A percentile compares a stretch with the other conserved stretches of the same genome.
These are phyloP conservation scores for Russula dissimulans DNA, from an alignment of 768 basidiomycete species.

Conservation along the genomic window DNA sequence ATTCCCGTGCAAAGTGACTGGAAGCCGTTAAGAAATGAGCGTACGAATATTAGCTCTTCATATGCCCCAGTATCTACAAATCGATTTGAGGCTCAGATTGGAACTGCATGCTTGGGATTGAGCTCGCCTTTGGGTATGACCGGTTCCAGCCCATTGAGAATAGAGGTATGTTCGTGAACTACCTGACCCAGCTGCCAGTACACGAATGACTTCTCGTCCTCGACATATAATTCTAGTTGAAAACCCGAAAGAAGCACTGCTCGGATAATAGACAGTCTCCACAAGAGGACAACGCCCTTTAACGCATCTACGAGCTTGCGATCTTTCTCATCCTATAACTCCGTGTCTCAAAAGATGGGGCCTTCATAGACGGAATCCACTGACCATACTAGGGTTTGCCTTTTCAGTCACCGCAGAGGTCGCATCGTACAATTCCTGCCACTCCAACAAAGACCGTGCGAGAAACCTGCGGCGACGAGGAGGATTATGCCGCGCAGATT, in stretches of 20 bases:
- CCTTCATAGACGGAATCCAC: neutral
- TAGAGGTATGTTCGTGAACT: slow-evolving; percentile 45
- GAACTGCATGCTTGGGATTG: neutral
- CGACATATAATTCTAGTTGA: slow-evolving; percentile 62
- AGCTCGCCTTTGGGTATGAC: slow-evolving; percentile 34
- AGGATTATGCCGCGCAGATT: slow-evolving; percentile 59
- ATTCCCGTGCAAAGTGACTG: slow-evolving; percentile 43
- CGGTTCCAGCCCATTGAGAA: slow-evolving; percentile 40
- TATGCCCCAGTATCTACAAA: slow-evolving; percentile 5
- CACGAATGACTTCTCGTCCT: slow-evolving; percentile 60
- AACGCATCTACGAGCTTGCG: slow-evolving; percentile 22
- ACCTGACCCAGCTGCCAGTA: slow-evolving; percentile 66
- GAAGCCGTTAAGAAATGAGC: slow-evolving; percentile 10
- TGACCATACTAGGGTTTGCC: slow-evolving; percentile 16
- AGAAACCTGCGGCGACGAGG: slow-evolving; percentile 56
- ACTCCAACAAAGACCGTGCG: slow-evolving; percentile 52
- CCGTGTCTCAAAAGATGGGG: neutral
- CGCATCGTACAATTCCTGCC: slow-evolving; percentile 55
- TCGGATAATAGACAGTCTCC: slow-evolving; percentile 50
- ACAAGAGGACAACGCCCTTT: slow-evolving; percentile 42
- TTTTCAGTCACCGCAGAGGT: slow-evolving; percentile 26
- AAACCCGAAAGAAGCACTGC: slow-evolving; percentile 71
- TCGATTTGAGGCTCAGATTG: neutral
- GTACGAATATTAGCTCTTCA: neutral
- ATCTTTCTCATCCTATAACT: slow-evolving; percentile 15